Conservation (phyloP, 73 alveolate genomes). For the Paraurostyla sp. region DNA sequence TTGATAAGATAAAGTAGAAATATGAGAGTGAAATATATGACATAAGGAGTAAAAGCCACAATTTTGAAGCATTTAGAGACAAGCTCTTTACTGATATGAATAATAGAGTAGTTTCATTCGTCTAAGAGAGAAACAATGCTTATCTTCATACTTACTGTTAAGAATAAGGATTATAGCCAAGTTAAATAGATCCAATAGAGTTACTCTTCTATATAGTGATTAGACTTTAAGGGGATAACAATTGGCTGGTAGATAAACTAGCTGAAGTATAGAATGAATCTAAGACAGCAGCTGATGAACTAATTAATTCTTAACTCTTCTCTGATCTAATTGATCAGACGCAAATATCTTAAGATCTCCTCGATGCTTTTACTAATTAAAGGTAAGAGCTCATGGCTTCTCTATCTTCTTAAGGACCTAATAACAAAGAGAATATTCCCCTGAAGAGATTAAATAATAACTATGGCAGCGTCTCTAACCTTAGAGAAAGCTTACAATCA, state of each 20-base stretch:
- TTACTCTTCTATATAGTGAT: slow-evolving; percentile 23
- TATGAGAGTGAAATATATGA: slow-evolving; percentile 37
- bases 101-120: not conserved
- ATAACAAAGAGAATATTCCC: slow-evolving; percentile 23
- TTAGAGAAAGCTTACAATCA: slow-evolving; percentile 30
- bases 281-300: not conserved
- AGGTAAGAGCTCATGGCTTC: not conserved
- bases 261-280: slow-evolving; percentile 59
- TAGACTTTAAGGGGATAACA: slow-evolving; percentile 57
- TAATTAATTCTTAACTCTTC: not conserved
- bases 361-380: not conserved
- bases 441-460: not conserved
- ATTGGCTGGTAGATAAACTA: slow-evolving; percentile 70
- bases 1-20: slow-evolving; percentile 8
- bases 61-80: not conserved
- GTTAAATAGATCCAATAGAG: slow-evolving; percentile 54
- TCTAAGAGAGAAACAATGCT: slow-evolving; percentile 1
- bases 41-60: not conserved
- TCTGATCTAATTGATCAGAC: not conserved
- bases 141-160: not conserved
- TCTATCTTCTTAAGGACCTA: too few species aligned
- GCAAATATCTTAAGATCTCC: not conserved
- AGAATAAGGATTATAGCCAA: not conserved
- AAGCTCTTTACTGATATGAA: slow-evolving; percentile 7
- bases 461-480: not conserved